Percentiles rank a stretch among this genome's conserved stretches.
These are phyloP conservation scores for Hypoxylon sp. DNA, from an alignment of 2,329 filamentous ascomycete species.

Conservation along the genomic window DNA sequence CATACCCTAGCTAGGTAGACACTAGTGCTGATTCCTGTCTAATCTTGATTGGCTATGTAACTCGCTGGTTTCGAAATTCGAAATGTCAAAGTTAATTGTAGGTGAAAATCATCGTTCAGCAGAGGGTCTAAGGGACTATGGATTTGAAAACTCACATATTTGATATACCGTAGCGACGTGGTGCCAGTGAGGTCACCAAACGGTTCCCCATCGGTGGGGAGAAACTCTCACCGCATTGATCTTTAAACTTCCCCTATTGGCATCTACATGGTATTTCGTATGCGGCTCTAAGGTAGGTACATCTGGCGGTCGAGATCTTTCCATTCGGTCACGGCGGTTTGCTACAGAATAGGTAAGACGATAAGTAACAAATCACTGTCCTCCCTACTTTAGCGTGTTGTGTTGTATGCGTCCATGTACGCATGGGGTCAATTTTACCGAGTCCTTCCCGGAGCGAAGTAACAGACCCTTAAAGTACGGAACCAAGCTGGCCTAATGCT, in stretches of 20 bases:
- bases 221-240: conserved; percentile 21
- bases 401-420: conserved; percentile 4
- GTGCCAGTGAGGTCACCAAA: conserved; percentile 19
- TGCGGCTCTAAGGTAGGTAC: conserved; percentile 18
- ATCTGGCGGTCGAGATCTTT: conserved; percentile 23
- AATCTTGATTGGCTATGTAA: conserved; percentile 13
- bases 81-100: conserved; percentile 16
- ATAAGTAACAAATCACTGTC: conserved; percentile 26
- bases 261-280: conserved; percentile 15
- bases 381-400: conserved; percentile 31
- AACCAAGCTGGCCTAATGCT: conserved; percentile 5
- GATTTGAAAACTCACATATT: conserved; percentile 3
- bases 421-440: conserved; percentile 21
- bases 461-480: conserved; percentile 16
- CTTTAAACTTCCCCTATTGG: conserved; percentile 28
- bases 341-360: conserved; percentile 33
- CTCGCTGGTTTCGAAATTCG: conserved; percentile 14
- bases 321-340: conserved; percentile 22
- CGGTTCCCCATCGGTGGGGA: conserved; percentile 12
- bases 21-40: conserved; percentile 3
- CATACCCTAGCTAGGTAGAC: too few species aligned
- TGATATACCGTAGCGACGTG: background rate
- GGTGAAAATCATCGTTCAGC: conserved; percentile 15
- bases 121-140: conserved; percentile 6
- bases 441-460: conserved; percentile 19